Evolutionary conservation across 257 asterid species (phyloP).

Genomic region (Echium plantagineum): DNA sequence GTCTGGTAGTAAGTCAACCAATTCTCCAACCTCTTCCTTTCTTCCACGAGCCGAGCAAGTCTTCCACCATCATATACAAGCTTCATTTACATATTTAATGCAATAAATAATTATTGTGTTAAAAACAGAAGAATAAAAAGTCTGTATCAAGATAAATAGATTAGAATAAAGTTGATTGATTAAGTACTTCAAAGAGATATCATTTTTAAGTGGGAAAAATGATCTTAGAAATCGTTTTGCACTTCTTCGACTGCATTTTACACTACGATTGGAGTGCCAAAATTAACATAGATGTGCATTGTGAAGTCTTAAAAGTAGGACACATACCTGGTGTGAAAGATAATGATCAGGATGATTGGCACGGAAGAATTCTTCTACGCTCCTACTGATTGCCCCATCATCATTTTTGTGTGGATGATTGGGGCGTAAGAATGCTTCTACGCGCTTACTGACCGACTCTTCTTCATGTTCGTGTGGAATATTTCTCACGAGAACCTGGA

Average conservation of each 20-base stretch:
- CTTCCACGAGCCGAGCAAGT: slow-evolving; percentile 53
- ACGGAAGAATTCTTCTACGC: neutral
- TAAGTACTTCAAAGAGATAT: neutral
- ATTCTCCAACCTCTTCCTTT: slow-evolving; percentile 46
- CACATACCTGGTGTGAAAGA: neutral
- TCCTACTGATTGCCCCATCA: no score
- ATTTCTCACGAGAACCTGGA: neutral
- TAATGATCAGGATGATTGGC: neutral
- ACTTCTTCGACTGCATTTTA: no score
- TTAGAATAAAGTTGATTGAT: no score
- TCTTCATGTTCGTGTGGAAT: neutral
- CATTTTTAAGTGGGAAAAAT: no score
- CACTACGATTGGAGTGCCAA: no score
- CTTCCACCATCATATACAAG: slow-evolving; percentile 56
- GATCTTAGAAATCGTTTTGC: no score
- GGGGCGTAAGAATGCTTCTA: neutral
- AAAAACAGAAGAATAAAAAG: neutral
- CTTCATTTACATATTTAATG: slow-evolving; percentile 20
- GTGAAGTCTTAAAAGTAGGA: neutral
- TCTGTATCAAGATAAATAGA: neutral
- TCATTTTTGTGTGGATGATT: neutral
- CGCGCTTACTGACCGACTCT: neutral
- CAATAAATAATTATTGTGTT: neutral
- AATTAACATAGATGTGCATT: no score
- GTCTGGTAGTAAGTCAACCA: slow-evolving; percentile 80